Conservation (phyloP, 1,284 basidiomycete species). For the Trametes polyzona region DNA sequence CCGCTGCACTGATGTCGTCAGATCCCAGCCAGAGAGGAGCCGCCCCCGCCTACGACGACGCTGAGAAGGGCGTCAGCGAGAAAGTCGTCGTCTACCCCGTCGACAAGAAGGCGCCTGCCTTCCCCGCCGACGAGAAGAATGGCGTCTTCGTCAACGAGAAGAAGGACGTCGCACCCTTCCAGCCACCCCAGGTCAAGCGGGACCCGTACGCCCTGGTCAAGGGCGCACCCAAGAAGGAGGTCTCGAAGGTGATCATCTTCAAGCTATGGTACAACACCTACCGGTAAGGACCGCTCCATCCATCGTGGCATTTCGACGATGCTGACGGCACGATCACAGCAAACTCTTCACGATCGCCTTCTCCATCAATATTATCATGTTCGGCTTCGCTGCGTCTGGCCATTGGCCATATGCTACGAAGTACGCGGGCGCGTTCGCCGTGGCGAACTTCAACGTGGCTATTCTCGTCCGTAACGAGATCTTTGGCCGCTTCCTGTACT, state of each 20-base stretch:
- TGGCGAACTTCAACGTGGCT: constrained; percentile 56
- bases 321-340: constrained; percentile 38
- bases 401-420: constrained; percentile 64
- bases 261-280: constrained; percentile 74
- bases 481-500: constrained; percentile 56
- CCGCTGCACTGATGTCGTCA: constrained; percentile 29
- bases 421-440: constrained; percentile 64
- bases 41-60: constrained; percentile 49
- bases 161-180: constrained; percentile 33
- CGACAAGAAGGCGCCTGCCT: constrained; percentile 39
- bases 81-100: constrained; percentile 33
- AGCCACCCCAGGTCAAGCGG: constrained; percentile 44
- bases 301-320: not conserved
- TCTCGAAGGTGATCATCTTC: constrained; percentile 60
- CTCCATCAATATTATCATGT: constrained; percentile 59
- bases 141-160: constrained; percentile 38
- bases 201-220: constrained; percentile 41
- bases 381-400: constrained; percentile 64
- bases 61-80: constrained; percentile 61
- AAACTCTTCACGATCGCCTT: constrained; percentile 69
- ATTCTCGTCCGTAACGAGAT: constrained; percentile 62
- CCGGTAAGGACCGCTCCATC: constrained; percentile 43
- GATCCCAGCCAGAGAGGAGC: constrained; percentile 33
- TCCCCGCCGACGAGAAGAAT: constrained; percentile 40
- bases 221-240: constrained; percentile 41